Conservation (phyloP, 148 eudicot genomes). For the Fagopyrum tataricum region DNA sequence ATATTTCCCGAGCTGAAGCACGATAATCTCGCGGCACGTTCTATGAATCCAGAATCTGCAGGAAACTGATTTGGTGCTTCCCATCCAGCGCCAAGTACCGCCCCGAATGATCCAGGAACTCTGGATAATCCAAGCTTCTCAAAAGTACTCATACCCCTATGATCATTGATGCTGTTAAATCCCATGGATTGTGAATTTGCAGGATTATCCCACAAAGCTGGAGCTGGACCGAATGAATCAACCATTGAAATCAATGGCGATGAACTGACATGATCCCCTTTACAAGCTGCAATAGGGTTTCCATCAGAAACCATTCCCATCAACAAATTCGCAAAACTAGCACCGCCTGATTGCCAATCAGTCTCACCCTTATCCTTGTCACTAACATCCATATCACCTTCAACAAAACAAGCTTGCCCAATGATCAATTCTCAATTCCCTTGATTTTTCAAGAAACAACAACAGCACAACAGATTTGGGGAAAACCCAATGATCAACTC, state of each 20-base stretch:
- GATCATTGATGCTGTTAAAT: conserved; percentile 48
- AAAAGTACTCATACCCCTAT: conserved; percentile 36
- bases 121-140: conserved; percentile 18
- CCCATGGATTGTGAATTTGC: conserved; percentile 42
- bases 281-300: conserved; percentile 23
- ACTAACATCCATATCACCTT: conserved; percentile 30
- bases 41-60: conserved; percentile 82
- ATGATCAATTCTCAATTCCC: background rate
- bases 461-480: background rate
- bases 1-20: conserved; percentile 68
- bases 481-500: conserved; percentile 2
- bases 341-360: conserved; percentile 51
- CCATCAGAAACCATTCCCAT: conserved; percentile 34
- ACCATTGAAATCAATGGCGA: conserved; percentile 42
- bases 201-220: conserved; percentile 60
- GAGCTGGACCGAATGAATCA: conserved; percentile 41
- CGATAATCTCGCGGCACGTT: conserved; percentile 90
- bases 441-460: background rate
- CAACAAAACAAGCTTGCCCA: background rate
- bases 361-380: conserved; percentile 43
- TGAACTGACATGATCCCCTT: conserved; percentile 23
- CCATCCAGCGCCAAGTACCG: too few species aligned
- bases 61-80: conserved; percentile 57
- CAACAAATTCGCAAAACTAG: conserved; percentile 39
- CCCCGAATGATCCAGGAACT: conserved; percentile 15